Evolutionary conservation across 352 stramenopile genomes (phyloP), one percentile per base, ranked within the genome.

Genomic region (Pythium biforme): DNA sequence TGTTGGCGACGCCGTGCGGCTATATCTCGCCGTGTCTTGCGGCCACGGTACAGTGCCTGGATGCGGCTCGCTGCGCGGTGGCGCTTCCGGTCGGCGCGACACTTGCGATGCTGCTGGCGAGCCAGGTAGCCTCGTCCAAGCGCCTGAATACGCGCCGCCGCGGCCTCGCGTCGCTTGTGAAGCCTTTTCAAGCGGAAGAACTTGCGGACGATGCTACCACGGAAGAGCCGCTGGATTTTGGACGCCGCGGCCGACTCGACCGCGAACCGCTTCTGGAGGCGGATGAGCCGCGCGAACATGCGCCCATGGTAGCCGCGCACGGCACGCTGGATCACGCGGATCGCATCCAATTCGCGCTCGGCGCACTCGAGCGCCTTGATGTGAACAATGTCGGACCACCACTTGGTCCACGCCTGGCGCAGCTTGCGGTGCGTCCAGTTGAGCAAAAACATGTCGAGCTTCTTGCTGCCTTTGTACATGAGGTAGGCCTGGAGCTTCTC

Each of bases 381-480:
- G 34, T 80, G 66, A 12, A 64, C 72, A n/a, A 92, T 64, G 40
- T 86, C 70, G 0, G 69, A 75, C 63, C 68, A 85, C 85, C 85
- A 94, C 22, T 79, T 85, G 22, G 72, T 79, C 85, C 83, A 94
- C 22, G 77, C 79, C 46, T 89, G 73, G 0, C 70, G 74, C 17
- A 91, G 51, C 46, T 88, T 86, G 46, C 85, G 81, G 43, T 89
- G 77, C 0, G 75, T 79, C 81, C 81, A 91, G 50, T 90, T 89
- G 26, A 75, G 62, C 23, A 92, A 51, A 48, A 92, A 91, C 8
- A 65, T 52, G 43, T 92, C 81, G 15, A 94, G 75, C 50, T 88
- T 88, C 57, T 90, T 89, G 46, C 75, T 84, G 20, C 85, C 85
- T 53, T 90, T 90, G 72, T 90, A 92, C 39, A 91, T 74, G 20